Evolutionary conservation across 257 asterid genomes (phyloP).

Genomic region (Primulina tabacum): DNA sequence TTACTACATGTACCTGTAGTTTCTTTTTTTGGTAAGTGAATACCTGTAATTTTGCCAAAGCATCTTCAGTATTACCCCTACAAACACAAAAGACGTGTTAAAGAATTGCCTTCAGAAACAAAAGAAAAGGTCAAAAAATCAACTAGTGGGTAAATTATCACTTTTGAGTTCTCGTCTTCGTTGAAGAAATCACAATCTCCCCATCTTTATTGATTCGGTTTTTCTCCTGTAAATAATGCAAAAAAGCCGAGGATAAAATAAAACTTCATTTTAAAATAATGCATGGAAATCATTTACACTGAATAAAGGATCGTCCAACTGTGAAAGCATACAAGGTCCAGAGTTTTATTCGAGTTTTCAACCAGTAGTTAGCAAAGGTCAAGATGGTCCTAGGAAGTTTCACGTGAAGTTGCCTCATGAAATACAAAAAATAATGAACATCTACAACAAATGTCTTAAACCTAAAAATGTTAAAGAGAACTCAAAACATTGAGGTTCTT

Average conservation of each 20-base stretch:
- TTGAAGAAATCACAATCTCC: constrained; percentile 84
- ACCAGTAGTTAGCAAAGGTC: not conserved
- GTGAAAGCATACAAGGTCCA: not conserved
- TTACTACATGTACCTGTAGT: constrained; percentile 36
- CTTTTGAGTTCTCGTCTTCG: constrained; percentile 88
- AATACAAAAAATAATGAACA: too few relatives aligned
- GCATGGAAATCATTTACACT: not conserved
- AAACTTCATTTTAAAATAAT: not conserved
- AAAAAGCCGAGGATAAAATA: constrained; percentile 4
- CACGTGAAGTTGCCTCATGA: not conserved
- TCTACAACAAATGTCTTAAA: not conserved
- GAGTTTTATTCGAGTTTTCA: not conserved
- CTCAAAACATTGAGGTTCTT: not conserved
- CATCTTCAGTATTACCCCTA: constrained; percentile 88
- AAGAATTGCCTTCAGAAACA: constrained; percentile 20
- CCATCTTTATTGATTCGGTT: constrained; percentile 86
- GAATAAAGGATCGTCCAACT: not conserved
- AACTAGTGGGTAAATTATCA: constrained; percentile 30
- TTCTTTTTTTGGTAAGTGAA: constrained; percentile 35
- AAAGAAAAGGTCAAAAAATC: constrained; percentile 16
- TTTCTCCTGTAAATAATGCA: constrained; percentile 63
- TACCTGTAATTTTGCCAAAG: constrained; percentile 87
- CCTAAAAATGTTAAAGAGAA: not conserved
- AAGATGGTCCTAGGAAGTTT: not conserved
- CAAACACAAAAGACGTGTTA: constrained; percentile 22